Evolutionary conservation across 352 stramenopile genomes (phyloP), one percentile per base, ranked within the genome.

Genomic region (Globisporangium nunn): DNA sequence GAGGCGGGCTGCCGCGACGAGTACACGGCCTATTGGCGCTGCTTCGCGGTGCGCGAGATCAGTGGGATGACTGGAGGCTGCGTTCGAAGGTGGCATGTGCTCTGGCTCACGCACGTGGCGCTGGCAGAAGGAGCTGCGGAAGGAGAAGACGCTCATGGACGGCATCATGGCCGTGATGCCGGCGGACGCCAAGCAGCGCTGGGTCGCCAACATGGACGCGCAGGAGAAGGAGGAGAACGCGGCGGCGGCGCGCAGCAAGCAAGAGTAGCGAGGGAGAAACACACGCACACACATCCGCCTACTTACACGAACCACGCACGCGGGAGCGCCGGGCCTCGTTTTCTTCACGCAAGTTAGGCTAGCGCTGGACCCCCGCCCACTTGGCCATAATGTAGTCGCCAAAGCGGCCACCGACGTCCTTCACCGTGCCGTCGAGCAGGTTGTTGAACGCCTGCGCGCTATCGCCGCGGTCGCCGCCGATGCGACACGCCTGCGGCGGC

Each of bases 301-400:
- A 17, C 33, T 11, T 5, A 37, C 6, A 37, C 33, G 33, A 23
- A 23, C 23, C 23, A 23, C 23, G 23, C 23, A 23, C 23, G 23
- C 23, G 23, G 23, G 23, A 23, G 23, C 23, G 23, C 23, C 23
- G 23, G 23, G 23, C 23, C 23, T 23, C 23, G 23, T 23, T 23
- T 23, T 23, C 23, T 23, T 23, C 23, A 23, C 23, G 23, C 23
- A 23, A 23, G 23, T 48, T 1, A 50, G 44, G 14, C 15, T 47
- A 76, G 46, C 81, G 79, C 67, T 91, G 81, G 46, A 91, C 81
- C 40, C 75, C 70, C 4, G 79, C 76, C 81, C 81, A 91, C 48
- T 91, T 91, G 44, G 79, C 79, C 72, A 84, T 83, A 65, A 90
- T 89, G 70, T 91, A 91, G 62, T 88, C 77, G 14, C 81, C 81